These are phyloP conservation scores for Artomyces pyxidatus DNA, from an alignment of 768 basidiomycete genomes.

Conservation along the genomic window DNA sequence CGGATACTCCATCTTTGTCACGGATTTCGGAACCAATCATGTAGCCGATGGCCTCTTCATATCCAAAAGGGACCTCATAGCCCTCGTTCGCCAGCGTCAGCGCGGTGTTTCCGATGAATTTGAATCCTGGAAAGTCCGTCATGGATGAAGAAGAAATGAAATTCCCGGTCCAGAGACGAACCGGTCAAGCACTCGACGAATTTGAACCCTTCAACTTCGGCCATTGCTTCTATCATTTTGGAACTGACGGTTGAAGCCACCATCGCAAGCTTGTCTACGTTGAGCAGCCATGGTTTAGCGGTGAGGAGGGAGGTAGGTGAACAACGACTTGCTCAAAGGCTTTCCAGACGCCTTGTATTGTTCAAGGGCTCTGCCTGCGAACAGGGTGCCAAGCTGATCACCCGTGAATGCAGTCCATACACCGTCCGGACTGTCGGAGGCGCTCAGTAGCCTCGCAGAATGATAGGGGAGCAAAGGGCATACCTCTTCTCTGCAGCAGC, in stretches of 20 bases:
- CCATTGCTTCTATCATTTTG: constrained; percentile 81
- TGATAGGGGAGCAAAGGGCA: neutral
- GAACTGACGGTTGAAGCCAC: constrained; percentile 88
- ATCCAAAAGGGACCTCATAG: constrained; percentile 65
- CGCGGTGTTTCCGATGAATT: constrained; percentile 83
- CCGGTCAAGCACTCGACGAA: constrained; percentile 85
- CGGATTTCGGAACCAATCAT: constrained; percentile 77
- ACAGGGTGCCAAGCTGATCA: constrained; percentile 67
- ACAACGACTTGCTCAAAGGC: constrained; percentile 32
- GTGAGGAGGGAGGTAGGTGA: neutral
- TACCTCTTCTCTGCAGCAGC: constrained; percentile 66
- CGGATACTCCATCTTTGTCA: constrained; percentile 86
- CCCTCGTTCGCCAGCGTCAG: constrained; percentile 55
- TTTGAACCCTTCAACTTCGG: constrained; percentile 66
- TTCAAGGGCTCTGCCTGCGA: constrained; percentile 39
- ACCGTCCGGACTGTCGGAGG: constrained; percentile 33
- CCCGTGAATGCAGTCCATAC: constrained; percentile 72
- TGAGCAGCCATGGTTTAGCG: neutral
- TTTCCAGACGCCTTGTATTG: constrained; percentile 38
- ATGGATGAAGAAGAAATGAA: neutral
- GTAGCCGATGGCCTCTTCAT: constrained; percentile 90
- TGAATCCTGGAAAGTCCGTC: constrained; percentile 52
- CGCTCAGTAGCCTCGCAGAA: neutral
- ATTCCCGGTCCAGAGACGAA: no score
- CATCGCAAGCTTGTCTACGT: constrained; percentile 61